phyloP scores from a whole-genome alignment of 192 early-diverging fungal species.

The Phycomyces nitens region DNA sequence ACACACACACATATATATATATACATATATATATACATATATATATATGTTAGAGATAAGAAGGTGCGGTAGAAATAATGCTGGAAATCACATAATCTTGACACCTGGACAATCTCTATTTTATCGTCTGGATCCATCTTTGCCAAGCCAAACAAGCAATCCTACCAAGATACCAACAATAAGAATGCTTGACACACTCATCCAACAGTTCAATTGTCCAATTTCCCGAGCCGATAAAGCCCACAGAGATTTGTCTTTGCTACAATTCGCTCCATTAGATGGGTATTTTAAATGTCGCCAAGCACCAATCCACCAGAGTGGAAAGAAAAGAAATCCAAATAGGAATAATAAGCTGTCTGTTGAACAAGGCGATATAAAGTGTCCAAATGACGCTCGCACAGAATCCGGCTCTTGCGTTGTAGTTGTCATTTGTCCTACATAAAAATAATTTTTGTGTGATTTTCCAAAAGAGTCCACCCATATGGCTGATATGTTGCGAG shows the following conservation, averaged over 20 bases:
- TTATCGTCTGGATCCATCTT: no score
- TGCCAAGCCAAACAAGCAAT: neutral
- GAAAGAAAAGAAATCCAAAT: conserved; percentile 25
- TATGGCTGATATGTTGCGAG: neutral
- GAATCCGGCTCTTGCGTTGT: neutral
- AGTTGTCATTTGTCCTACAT: neutral
- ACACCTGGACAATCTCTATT: no score
- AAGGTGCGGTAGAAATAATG: no score
- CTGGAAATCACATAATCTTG: no score
- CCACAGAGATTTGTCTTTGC: neutral
- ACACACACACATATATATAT: no score
- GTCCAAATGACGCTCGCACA: neutral
- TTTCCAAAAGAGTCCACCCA: neutral
- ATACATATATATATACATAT: no score
- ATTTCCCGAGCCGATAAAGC: neutral
- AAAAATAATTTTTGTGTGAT: neutral
- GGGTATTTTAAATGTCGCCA: neutral
- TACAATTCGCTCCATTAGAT: neutral
- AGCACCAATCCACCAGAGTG: conserved; percentile 23
- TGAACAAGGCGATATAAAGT: neutral
- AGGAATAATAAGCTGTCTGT: conserved; percentile 11
- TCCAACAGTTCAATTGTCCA: conserved; percentile 6
- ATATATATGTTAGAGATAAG: no score
- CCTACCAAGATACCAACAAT: conserved; percentile 1
- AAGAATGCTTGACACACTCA: conserved; percentile 4